A percentile compares a stretch with the other conserved stretches of the same genome.
phyloP scores from a whole-genome alignment of 1,284 basidiomycete genomes.

The Thelephora terrestris region DNA sequence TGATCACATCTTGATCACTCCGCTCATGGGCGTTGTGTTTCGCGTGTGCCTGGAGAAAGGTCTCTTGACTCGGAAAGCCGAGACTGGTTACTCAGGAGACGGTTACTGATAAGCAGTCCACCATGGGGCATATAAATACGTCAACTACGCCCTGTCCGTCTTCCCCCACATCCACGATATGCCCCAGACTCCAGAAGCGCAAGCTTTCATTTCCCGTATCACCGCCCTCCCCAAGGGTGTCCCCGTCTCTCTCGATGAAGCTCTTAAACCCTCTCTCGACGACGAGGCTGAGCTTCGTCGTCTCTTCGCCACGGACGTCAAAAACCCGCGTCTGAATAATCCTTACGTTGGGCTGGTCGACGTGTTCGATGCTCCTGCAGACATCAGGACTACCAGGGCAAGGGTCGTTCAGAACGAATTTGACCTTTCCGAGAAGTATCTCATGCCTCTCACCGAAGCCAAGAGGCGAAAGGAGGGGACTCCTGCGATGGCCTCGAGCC shows the following conservation, averaged over 20 bases:
- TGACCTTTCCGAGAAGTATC: slow-evolving; percentile 18
- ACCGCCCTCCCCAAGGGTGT: slow-evolving; percentile 25
- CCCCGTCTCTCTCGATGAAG: slow-evolving; percentile 30
- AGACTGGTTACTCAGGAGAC: too few relatives aligned
- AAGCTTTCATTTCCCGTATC: slow-evolving; percentile 33
- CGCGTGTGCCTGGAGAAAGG: too few relatives aligned
- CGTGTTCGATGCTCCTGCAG: slow-evolving; percentile 36
- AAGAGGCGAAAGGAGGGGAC: slow-evolving; percentile 24
- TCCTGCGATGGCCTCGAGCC: slow-evolving; percentile 32
- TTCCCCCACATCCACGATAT: slow-evolving; percentile 7
- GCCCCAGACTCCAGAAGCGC: slow-evolving; percentile 25
- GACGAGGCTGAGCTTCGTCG: slow-evolving; percentile 43
- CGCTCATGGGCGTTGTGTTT: too few relatives aligned
- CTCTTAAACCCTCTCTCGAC: slow-evolving; percentile 39
- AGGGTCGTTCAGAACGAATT: slow-evolving; percentile 19
- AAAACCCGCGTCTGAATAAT: slow-evolving; percentile 31
- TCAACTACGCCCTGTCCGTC: neutral
- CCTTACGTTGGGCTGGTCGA: slow-evolving; percentile 47
- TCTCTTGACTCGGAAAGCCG: too few relatives aligned
- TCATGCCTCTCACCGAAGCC: slow-evolving; percentile 21
- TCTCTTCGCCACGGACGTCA: slow-evolving; percentile 42
- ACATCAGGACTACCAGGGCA: slow-evolving; percentile 33
- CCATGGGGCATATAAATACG: too few relatives aligned
- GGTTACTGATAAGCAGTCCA: too few relatives aligned
- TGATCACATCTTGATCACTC: too few relatives aligned